phyloP scores from a whole-genome alignment of 2,329 filamentous ascomycete species.

The Alternaria sp. region DNA sequence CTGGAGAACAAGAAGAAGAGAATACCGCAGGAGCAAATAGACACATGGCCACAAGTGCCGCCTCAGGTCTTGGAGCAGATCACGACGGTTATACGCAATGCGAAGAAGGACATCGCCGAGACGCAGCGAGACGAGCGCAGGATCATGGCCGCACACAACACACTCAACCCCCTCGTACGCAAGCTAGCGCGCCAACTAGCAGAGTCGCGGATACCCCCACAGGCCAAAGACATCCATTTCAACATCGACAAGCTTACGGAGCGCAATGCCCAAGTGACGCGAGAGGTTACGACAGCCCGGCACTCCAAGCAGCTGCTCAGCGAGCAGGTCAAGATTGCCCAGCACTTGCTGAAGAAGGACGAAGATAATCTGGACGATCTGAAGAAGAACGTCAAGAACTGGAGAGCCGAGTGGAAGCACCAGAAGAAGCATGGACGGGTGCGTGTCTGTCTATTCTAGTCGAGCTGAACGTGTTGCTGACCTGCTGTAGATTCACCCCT shows the following conservation, averaged over 20 bases:
- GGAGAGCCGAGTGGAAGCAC: conserved; percentile 40
- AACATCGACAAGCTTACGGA: conserved; percentile 70
- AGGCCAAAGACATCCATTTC: conserved; percentile 59
- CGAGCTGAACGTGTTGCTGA: conserved; percentile 22
- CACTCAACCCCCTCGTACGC: conserved; percentile 62
- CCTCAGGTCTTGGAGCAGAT: conserved; percentile 62
- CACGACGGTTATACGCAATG: conserved; percentile 62
- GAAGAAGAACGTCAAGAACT: conserved; percentile 37
- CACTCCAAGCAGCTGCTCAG: conserved; percentile 68
- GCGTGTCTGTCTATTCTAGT: conserved; percentile 12
- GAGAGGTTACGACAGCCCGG: conserved; percentile 65
- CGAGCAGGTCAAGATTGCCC: conserved; percentile 64
- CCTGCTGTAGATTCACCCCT: conserved; percentile 41
- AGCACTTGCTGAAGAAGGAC: conserved; percentile 45
- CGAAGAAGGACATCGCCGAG: conserved; percentile 67
- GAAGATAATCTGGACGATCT: conserved; percentile 36
- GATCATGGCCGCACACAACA: conserved; percentile 61
- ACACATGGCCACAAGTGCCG: conserved; percentile 63
- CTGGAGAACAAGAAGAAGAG: conserved; percentile 44
- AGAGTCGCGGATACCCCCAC: conserved; percentile 70
- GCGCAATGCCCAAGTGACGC: conserved; percentile 54
- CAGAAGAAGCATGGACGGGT: conserved; percentile 40
- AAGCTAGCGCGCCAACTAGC: conserved; percentile 65
- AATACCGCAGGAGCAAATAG: conserved; percentile 47
- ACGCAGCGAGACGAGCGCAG: conserved; percentile 56